Percentiles rank a stretch among this genome's conserved stretches.
Evolutionary conservation across 352 stramenopile genomes (phyloP).

Genomic region (Phytophthora pisi): DNA sequence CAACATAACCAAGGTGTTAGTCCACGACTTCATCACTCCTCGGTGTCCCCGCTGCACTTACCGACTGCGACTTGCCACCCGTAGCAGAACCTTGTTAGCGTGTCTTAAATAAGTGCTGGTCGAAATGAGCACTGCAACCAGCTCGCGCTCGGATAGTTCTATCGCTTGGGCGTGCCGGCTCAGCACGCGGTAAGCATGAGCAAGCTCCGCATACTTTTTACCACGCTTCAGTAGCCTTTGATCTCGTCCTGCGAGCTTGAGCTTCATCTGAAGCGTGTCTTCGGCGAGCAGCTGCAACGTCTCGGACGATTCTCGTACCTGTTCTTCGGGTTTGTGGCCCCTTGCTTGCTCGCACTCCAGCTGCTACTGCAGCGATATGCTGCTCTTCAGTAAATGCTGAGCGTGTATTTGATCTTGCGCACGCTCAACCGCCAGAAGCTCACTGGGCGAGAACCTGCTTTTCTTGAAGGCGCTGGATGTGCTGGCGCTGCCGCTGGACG

Average conservation of each 20-base stretch:
- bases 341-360: constrained; percentile 7
- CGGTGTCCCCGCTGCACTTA: constrained; percentile 12
- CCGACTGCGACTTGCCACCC: constrained; percentile 37
- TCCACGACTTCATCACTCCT: neutral
- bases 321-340: constrained; percentile 2
- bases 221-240: constrained; percentile 15
- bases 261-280: constrained; percentile 23
- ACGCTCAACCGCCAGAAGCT: constrained; percentile 13
- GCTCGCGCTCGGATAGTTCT: constrained; percentile 40
- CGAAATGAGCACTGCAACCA: constrained; percentile 34
- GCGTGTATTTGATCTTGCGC: constrained; percentile 35
- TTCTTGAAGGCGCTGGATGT: constrained; percentile 30
- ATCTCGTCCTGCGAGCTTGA: constrained; percentile 3
- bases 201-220: constrained; percentile 30
- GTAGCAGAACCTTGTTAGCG: constrained; percentile 36
- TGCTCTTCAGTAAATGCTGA: constrained; percentile 39
- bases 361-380: constrained; percentile 32
- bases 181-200: constrained; percentile 20
- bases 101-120: constrained; percentile 35
- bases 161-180: constrained; percentile 29
- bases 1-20: neutral
- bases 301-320: constrained; percentile 17
- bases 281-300: constrained; percentile 21
- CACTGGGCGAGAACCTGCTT: neutral
- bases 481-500: constrained; percentile 29